Evolutionary conservation across 129 eudicot species (phyloP), one percentile per base, ranked within the genome.

Genomic region (Artemisia argyi): DNA sequence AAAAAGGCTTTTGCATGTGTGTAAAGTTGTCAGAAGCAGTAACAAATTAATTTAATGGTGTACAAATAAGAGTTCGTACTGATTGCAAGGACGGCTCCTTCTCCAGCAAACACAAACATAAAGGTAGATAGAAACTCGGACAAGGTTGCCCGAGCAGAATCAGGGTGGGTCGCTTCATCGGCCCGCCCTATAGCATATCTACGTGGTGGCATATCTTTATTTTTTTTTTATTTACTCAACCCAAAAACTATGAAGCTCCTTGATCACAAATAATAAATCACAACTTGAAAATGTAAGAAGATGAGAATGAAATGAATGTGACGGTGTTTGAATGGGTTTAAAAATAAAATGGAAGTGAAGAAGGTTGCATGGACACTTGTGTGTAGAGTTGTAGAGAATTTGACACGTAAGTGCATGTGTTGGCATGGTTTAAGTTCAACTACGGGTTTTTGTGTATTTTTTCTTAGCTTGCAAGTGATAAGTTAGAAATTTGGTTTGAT

Each of bases 101-200:
- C 98, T 11, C 83, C 95, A 9, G 98, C 98, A 11, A 92, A 92
- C 11, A 92, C 96, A 49, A 85, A 92, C 79, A 92, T 64, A 76
- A 89, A 85, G 35, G 98, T 93, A 66, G 98, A 93, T 16, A 93
- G 69, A 61, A 93, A 89, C 68, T 93, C 98, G 0, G 95, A 76
- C 77, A 93, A 74, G 65, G 98, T 82, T 65, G 98, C 98, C 22
- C 93, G 82, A 18, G 86, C 83, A 42, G 96, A 89, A 56, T 89
- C 95, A 11, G 92, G 96, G 68, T 92, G 95, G 13, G 92, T 85
- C 66, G 96, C 96, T 26, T 89, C 96, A 15, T 93, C 98, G 1
- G 96, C 87, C 73, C 87, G 57, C 2, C 95, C 95, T 44, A 89
- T 80, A 28, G 87, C 92, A 42, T 93, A 89, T 69, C 89, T 67